Evolutionary conservation across 768 basidiomycete species (phyloP), one percentile per base, ranked within the genome.

Genomic region (Mycena chlorophos): DNA sequence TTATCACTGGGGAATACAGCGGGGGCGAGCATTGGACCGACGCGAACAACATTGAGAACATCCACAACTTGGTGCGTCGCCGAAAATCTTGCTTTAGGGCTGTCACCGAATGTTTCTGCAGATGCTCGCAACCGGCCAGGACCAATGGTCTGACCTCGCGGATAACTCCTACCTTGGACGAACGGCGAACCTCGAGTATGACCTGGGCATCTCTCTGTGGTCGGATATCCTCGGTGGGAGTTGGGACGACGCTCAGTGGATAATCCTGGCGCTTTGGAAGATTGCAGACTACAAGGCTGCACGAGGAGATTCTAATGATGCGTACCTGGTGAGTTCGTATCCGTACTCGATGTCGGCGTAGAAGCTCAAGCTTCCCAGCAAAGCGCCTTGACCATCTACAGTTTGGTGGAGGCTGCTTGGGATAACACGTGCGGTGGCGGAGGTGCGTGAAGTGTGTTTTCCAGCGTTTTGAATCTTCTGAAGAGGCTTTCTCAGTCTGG

Each of bases 221-320:
- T 55, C 63, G 25, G 56, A 34, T 22, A 64, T 81, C 46, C 67
- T 83, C 22, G 71, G 52, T 13, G 83, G 80, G 34, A 79, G 76
- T 54, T 78, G 80, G 45, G 82, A 83, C 55, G 81, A 84, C 58
- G 76, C 82, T 2, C 26, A 83, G 80, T 84, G 83, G 82, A 69
- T 82, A 25, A 77, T 83, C 28, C 67, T 83, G 12, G 73, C 80
- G 13, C 65, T 82, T 4, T 83, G 80, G 82, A 84, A 82, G 65
- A 79, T 84, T 5, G 76, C 71, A 0, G 82, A 84, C 62, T 83
- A 82, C 65, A 78, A 78, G 56, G 62, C 58, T 27, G 68, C 68
- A n/a, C 70, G 75, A 45, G 78, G 78, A 19, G 58, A 66, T 63
- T 73, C 65, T 49, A 63, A 54, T 47, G 56, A 58, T 3, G 67